Evolutionary conservation across 2,329 filamentous ascomycete species (phyloP), one percentile per base, ranked within the genome.

Genomic region (Trichophyton verrucosum): DNA sequence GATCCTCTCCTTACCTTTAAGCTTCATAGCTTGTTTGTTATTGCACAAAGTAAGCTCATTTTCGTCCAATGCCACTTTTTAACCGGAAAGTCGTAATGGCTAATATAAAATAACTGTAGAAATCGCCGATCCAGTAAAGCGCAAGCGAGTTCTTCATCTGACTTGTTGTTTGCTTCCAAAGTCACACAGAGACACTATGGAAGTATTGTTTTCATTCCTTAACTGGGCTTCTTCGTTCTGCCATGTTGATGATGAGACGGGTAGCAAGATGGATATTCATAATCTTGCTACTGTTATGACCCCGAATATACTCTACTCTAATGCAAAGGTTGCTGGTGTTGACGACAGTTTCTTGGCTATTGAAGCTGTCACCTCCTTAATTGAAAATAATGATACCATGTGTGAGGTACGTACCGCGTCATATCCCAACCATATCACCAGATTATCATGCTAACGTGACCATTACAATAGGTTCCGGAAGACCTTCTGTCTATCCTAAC

Each of bases 181-280:
- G 73, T 83, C 86, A 57, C 91, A 99, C 71, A 85, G 94, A 62
- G 94, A 99, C 73, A 91, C 88, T 17, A 85, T 99, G 74, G 94
- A 99, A 75, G 91, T 99, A 47, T 76, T 99, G 1, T 97, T 96
- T 76, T 88, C 86, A 58, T 99, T 99, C 80, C 81, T 99, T 55
- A 96, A 96, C 70, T 99, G 94, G 92, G 90, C 91, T 3, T 91
- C 91, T 3, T 96, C 91, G 1, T 99, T 99, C 78, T 92, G 95
- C 64, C 91, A 96, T 70, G 86, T 99, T 13, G 94, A 99, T 68
- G 94, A 99, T 69, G 94, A 99, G 72, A 88, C 88, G 22, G 94
- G 94, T 27, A 96, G 92, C 67, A 96, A 97, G 80, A 99, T 99
- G 94, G 94, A 99, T 72, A 88, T 95, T 59, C 91, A 95, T 77